Base-by-base conservation (phyloP, 805 yeast species). In the Candida arabinofermentans region DNA sequence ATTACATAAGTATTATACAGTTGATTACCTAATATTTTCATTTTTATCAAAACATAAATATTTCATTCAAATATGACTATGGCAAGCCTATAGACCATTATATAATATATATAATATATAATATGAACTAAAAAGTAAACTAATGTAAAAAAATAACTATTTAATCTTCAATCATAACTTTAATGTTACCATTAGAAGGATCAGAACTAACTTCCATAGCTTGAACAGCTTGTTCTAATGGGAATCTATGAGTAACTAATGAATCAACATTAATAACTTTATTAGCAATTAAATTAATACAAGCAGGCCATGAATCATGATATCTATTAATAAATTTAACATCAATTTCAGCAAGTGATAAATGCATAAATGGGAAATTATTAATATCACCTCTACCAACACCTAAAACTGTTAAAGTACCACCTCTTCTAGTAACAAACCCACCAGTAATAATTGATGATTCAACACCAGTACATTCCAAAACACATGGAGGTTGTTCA, bases 391-490 rank as follows among this genome's bases (percentile, higher is more conserved):
- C 71, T 50, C 63, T 64, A 36, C 81, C 80, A 34, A 75, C 79
- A 39, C 81, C 81, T 50, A 75, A 69, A 42, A 76, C 66, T 45
- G 70, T 66, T 42, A 75, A 55, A 16, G 61, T 48, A 24, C 79
- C 81, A 10, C 71, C 62, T 62, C 75, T 70, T 58, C 73, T 66
- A 5, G 69, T 68, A 27, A 72, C 64, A 46, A 65, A 73, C 43
- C 71, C 69, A 17, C 69, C 69, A 2, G 78, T 68, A 43, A 69
- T 63, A 48, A 77, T 72, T 22, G 74, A 65, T 7, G 67, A 53
- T 50, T 72, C 77, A 35, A 71, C 70, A 29, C 82, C 82, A 6
- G 81, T 75, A 62, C 81, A 75, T 54, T 76, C 81, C 37, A 75
- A 54, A 8, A 68, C 72, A 34, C 68, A 62, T 31, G 67, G 65